phyloP scores from a whole-genome alignment of 208 protist species.

The Vickermania ingenoplastis region DNA sequence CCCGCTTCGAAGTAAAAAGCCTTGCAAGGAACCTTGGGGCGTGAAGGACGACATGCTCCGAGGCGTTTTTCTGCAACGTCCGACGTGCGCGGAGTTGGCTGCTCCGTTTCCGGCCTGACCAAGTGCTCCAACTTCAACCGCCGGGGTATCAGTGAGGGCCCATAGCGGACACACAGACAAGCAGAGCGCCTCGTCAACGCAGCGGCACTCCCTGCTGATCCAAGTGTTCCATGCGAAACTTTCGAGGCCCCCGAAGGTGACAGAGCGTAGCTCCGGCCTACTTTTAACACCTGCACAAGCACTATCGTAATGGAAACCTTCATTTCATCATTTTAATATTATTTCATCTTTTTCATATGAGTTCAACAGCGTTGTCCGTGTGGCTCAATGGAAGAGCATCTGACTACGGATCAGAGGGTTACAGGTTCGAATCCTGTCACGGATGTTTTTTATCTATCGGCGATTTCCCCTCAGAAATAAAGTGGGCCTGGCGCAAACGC shows the following conservation, averaged over 20 bases:
- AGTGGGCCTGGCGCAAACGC: no score
- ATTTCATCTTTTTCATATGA: no score
- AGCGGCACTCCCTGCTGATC: constrained; percentile 63
- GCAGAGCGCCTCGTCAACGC: constrained; percentile 86
- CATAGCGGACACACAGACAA: constrained; percentile 69
- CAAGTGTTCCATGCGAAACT: constrained; percentile 34
- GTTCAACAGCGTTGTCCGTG: constrained; percentile 51
- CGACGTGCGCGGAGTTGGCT: constrained; percentile 75
- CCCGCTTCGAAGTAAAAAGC: no score
- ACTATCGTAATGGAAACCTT: background rate
- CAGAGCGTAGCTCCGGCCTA: constrained; percentile 65
- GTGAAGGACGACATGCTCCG: constrained; percentile 63
- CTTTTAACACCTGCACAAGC: background rate
- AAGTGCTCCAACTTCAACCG: constrained; percentile 65
- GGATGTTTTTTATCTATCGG: constrained; percentile 74
- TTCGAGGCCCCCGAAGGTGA: constrained; percentile 52
- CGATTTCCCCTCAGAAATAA: no score
- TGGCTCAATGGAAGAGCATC: constrained; percentile 86
- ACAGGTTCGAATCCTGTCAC: constrained; percentile 85
- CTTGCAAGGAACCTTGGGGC: constrained; percentile 50
- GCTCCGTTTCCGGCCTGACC: constrained; percentile 85
- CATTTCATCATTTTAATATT: background rate
- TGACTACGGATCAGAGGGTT: constrained; percentile 86
- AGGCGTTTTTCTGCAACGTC: constrained; percentile 82
- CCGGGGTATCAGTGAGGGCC: constrained; percentile 19